phyloP scores from a whole-genome alignment of 139 green algal genomes.

The Pseudopediastrum boryanum region DNA sequence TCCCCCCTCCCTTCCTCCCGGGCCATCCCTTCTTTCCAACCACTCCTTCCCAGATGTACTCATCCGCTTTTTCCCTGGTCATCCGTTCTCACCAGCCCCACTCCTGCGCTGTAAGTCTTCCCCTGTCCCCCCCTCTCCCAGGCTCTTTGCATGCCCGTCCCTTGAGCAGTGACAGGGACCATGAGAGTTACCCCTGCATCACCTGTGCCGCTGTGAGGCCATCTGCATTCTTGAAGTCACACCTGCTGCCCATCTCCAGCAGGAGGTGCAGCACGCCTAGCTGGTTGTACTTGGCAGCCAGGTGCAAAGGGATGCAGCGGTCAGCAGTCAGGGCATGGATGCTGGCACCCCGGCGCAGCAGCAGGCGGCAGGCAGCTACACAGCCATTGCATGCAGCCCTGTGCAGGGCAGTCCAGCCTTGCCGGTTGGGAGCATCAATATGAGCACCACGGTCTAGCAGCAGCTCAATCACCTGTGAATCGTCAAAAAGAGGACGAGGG shows the following conservation, averaged over 20 bases:
- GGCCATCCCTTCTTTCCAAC: no score
- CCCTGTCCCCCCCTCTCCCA: no score
- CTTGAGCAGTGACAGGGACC: background rate
- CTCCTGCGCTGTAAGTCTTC: no score
- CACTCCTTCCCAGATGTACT: no score
- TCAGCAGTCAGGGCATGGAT: background rate
- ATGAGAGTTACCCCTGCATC: background rate
- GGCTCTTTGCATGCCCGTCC: no score
- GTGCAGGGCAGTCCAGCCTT: conserved; percentile 31
- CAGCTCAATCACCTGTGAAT: conserved; percentile 24
- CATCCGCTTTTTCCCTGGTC: no score
- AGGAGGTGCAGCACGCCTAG: conserved; percentile 30
- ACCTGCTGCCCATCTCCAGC: conserved; percentile 1
- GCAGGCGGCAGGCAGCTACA: conserved; percentile 10
- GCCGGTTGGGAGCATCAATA: conserved; percentile 22
- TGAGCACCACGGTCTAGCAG: conserved; percentile 18
- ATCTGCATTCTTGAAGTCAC: no score
- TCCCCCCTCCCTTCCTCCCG: no score
- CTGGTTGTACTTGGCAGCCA: conserved; percentile 22
- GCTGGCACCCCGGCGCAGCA: conserved; percentile 30
- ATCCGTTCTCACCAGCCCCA: no score
- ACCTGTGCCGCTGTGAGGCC: no score
- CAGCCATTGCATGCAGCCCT: conserved; percentile 20
- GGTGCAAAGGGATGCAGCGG: conserved; percentile 21
- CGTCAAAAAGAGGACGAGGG: no score